A percentile compares a stretch with the other conserved stretches of the same genome.
Conservation (phyloP, 2,329 filamentous ascomycete species). For the Knoxdaviesia proteae region DNA sequence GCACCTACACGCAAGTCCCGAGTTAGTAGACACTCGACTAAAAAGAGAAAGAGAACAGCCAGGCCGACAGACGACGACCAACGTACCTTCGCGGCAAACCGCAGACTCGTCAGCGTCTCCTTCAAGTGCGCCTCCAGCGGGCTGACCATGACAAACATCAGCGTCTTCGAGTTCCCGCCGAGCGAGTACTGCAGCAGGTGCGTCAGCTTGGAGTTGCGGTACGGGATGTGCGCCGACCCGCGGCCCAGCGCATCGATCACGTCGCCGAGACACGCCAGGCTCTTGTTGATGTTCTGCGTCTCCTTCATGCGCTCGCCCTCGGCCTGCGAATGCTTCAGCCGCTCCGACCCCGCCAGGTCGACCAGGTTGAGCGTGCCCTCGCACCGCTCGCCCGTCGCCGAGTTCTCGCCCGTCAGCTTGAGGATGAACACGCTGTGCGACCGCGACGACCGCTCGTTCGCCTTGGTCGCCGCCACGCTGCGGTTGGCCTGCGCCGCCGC, state of each 20-base stretch:
- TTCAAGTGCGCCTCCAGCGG: conserved; percentile 76
- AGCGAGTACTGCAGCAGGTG: conserved; percentile 88
- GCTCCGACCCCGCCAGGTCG: conserved; percentile 82
- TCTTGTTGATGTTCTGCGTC: conserved; percentile 95
- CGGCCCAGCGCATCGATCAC: conserved; percentile 85
- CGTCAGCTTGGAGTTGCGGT: conserved; percentile 91
- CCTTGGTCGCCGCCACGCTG: conserved; percentile 88
- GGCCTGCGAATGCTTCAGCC: conserved; percentile 68
- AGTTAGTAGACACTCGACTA: conserved; percentile 4
- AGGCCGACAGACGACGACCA: background rate
- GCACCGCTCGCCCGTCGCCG: conserved; percentile 58
- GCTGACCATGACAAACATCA: conserved; percentile 98
- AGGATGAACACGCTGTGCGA: conserved; percentile 95
- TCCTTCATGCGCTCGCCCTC: conserved; percentile 78
- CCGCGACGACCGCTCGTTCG: conserved; percentile 83
- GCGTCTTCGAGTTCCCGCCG: conserved; percentile 86
- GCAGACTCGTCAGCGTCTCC: conserved; percentile 83
- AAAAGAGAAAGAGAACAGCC: background rate
- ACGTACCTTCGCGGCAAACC: conserved; percentile 78
- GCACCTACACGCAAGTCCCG: conserved; percentile 26
- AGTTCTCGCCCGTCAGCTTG: conserved; percentile 52
- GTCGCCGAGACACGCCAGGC: conserved; percentile 74
- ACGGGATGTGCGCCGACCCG: conserved; percentile 70
- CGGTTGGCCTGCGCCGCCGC: conserved; percentile 66
- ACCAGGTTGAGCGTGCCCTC: conserved; percentile 92